Percentiles rank a stretch among this genome's conserved stretches.
Conservation (phyloP, 2,329 filamentous ascomycete genomes). For the Tolypocladium guangdongense region DNA sequence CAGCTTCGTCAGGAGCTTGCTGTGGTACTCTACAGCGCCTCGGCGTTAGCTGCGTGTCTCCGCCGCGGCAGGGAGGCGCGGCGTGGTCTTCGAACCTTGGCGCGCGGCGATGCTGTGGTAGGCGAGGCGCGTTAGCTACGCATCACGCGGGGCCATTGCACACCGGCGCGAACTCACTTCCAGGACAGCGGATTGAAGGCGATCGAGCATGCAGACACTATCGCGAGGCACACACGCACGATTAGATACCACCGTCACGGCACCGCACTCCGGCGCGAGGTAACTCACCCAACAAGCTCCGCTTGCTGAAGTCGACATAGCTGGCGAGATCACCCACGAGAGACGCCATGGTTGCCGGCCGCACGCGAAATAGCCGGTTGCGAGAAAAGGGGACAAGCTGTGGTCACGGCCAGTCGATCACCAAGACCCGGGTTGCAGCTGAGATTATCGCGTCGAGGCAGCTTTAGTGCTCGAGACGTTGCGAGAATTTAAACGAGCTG, state of each 20-base stretch:
- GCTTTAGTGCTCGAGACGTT: not conserved
- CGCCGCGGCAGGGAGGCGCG: conserved; percentile 7
- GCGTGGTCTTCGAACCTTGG: conserved; percentile 43
- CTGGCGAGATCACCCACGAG: conserved; percentile 38
- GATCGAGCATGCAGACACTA: conserved; percentile 74
- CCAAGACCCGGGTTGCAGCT: not conserved
- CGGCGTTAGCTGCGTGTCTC: conserved; percentile 6
- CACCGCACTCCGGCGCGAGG: not conserved
- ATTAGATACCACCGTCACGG: not conserved
- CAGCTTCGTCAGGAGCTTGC: conserved; percentile 76
- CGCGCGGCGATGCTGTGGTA: conserved; percentile 63
- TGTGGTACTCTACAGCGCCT: conserved; percentile 65
- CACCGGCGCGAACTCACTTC: conserved; percentile 60
- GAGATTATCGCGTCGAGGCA: not conserved
- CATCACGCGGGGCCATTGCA: not conserved
- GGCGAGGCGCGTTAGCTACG: not conserved
- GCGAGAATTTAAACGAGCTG: not conserved
- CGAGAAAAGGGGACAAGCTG: not conserved
- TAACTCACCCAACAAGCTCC: conserved; percentile 52
- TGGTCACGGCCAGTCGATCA: not conserved
- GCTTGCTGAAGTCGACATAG: conserved; percentile 57
- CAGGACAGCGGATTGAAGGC: conserved; percentile 98
- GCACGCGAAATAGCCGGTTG: not conserved
- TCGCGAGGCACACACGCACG: conserved; percentile 1
- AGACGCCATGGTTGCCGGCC: conserved; percentile 25